Evolutionary conservation across 2,329 filamentous ascomycete genomes (phyloP), one percentile per base, ranked within the genome.

Genomic region (Tetracladium maxilliforme): DNA sequence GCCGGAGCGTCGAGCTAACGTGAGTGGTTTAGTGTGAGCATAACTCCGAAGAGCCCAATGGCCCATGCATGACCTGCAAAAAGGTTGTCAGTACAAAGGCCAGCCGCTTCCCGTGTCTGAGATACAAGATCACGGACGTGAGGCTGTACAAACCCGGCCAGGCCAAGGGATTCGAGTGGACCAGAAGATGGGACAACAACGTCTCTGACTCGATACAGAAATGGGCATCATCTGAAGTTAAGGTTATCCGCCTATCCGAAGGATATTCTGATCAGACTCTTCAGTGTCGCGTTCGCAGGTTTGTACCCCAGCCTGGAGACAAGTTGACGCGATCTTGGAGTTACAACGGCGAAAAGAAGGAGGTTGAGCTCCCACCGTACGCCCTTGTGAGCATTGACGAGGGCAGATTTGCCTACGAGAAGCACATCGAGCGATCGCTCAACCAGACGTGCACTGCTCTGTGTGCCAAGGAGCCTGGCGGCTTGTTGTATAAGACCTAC

Each of bases 111-210:
- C 65, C 64, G 7, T 73, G 68, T 35, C 48, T 70, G 26, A 57
- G 68, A n/a, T 64, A 64, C 42, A 72, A 70, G 39, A 63, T 73
- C 32, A 64, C 59, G 7, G 66, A 70, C 26, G 52, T 71, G 24
- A 56, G 53, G 24, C 50, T 72, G 7, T 70, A 64, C 42, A 71
- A 71, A 38, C 59, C 64, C 0, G 64, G 63, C 6, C 62, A 66
- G 33, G 65, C 70, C 14, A 58, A 64, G 24, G 65, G 64, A 1
- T 57, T 57, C 30, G 64, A 70, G 36, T 72, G 67, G 67, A 71
- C 64, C 3, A 52, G 52, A 13, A 55, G 68, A 20, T 73, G 67
- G 68, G 56, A 54, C 24, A 59, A 65, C 33, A 63, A 58, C 31
- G 58, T 61, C 51, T 60, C 23, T 8, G 61, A 67, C 23, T 58